Evolutionary conservation across 805 yeast species (phyloP), one percentile per base, ranked within the genome.

Genomic region (Huiozyma naganishii): DNA sequence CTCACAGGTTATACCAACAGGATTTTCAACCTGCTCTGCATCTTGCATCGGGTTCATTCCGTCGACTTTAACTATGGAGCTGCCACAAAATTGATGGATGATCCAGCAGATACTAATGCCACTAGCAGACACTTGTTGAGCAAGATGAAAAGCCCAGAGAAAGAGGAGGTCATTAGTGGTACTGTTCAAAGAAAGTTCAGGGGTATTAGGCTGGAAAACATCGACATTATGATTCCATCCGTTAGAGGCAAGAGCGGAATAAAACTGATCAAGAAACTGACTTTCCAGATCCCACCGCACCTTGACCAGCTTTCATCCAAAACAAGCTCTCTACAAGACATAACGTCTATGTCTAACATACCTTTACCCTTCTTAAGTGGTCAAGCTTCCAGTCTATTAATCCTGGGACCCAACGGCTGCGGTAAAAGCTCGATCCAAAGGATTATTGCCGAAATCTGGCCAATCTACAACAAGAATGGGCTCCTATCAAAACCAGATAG

Each of bases 361-460:
- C 45, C 54, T 4, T 33, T 56, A 30, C 62, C 62, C 23, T 51
- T 58, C 33, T 47, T 58, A n/a, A 52, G 57, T 32, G 60, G 64
- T 5, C 52, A 57, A 7, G 79, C 80, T 36, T 80, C 84, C 48
- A 86, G 83, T 57, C 66, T 88, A 42, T 72, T 89, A 48, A 80
- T 89, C 33, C 70, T 87, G 48, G 97, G 96, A 8, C 74, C 90
- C 41, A 89, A 89, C 55, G 95, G 96, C 11, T 74, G 82, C 53
- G 97, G 97, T 46, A 89, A 89, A 59, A 82, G 95, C 7, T 79
- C 95, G 0, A 81, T 89, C 51, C 79, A 88, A 41, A 70, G 96
- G 49, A 72, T 89, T 3, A 70, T 88, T 46, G 89, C 94, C 6
- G 95, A 90, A 23, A 68, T 89, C 48, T 89, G 97, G 97, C 96